phyloP scores from a whole-genome alignment of 148 eudicot genomes.

The Arctostaphylos glauca region DNA sequence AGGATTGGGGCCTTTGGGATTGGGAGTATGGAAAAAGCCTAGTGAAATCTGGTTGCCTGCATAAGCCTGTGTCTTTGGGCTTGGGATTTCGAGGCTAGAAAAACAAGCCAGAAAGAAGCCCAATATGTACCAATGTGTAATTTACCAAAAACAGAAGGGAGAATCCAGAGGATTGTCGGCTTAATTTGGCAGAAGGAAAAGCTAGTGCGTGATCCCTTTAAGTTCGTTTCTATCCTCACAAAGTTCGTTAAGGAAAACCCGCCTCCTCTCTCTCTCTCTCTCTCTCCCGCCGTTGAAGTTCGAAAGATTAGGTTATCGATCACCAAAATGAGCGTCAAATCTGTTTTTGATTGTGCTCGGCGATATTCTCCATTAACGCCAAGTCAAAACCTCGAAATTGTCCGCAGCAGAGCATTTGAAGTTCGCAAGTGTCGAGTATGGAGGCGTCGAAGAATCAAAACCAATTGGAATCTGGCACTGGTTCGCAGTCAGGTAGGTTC shows the following conservation, averaged over 20 bases:
- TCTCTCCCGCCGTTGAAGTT: neutral
- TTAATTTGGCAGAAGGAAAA: neutral
- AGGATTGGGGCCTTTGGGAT: neutral
- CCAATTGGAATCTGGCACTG: neutral
- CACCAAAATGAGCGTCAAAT: conserved; percentile 7
- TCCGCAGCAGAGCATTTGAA: conserved; percentile 3
- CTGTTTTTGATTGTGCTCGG: neutral
- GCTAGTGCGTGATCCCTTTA: neutral
- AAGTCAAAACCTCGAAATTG: neutral
- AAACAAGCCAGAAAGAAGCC: neutral
- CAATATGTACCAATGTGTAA: too few species aligned
- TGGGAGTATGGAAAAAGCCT: neutral
- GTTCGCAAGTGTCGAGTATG: conserved; percentile 21
- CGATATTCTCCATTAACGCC: neutral
- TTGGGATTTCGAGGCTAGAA: too few species aligned
- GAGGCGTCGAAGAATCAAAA: conserved; percentile 30
- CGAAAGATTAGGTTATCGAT: neutral
- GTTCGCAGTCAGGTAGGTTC: conserved; percentile 18
- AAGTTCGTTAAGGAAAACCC: neutral
- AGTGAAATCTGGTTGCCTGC: neutral
- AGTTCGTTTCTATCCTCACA: neutral
- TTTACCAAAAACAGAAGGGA: too few species aligned
- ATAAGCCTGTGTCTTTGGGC: neutral
- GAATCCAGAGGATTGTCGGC: too few species aligned
- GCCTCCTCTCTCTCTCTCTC: neutral